These are phyloP conservation scores for Hortaea sp. DNA, from an alignment of 2,329 filamentous ascomycete genomes.

Conservation along the genomic window DNA sequence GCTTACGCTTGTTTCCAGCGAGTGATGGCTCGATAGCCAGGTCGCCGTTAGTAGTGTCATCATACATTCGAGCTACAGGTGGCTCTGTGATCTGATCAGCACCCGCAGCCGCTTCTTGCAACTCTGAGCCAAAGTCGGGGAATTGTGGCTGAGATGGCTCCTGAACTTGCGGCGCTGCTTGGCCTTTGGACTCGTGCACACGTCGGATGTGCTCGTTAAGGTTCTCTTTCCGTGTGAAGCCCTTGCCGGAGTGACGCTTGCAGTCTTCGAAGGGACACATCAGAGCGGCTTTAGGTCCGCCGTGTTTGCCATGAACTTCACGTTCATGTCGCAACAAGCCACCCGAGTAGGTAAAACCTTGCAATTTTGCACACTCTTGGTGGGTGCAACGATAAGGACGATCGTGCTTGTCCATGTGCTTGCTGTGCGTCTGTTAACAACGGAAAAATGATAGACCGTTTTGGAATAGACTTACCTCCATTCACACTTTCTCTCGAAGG, in stretches of 20 bases:
- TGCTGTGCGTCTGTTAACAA: conserved; percentile 44
- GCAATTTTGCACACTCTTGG: conserved; percentile 78
- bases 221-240: conserved; percentile 89
- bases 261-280: conserved; percentile 80
- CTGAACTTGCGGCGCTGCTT: background rate
- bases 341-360: conserved; percentile 90
- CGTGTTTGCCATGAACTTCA: conserved; percentile 85
- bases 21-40: background rate
- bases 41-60: background rate
- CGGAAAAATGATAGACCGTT: background rate
- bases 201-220: conserved; percentile 85
- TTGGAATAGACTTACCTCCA: conserved; percentile 65
- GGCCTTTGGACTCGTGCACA: conserved; percentile 48
- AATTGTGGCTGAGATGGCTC: conserved; percentile 8
- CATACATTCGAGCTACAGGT: background rate
- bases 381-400: conserved; percentile 79
- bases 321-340: conserved; percentile 82
- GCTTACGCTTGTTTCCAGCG: conserved; percentile 5
- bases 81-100: conserved; percentile 4
- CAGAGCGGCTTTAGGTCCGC: conserved; percentile 75
- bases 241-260: conserved; percentile 78
- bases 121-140: conserved; percentile 4
- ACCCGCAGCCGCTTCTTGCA: conserved; percentile 7
- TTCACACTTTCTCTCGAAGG: conserved; percentile 77
- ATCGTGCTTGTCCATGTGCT: conserved; percentile 98